Evolutionary conservation across 345 rosid species (phyloP).

Genomic region (Syzygium aromaticum): DNA sequence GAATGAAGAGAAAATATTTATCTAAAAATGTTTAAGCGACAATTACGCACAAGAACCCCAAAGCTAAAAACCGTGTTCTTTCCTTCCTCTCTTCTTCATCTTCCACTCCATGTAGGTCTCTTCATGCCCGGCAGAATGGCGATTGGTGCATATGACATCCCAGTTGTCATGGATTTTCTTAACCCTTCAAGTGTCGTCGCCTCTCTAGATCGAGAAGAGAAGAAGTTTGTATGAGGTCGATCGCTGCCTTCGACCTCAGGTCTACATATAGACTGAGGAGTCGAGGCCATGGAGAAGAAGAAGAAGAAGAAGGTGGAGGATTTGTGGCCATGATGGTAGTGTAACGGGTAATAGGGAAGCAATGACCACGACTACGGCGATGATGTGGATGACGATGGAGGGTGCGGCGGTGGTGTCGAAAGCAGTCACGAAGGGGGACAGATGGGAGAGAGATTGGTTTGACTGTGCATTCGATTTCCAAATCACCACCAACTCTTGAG

Average conservation of each 20-base stretch:
- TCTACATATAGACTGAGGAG: not conserved
- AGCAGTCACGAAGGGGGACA: too few species aligned
- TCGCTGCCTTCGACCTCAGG: not conserved
- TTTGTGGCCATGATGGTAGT: not conserved
- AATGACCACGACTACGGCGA: not conserved
- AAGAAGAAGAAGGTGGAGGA: not conserved
- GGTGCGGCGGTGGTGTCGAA: not conserved
- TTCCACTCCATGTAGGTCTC: not conserved
- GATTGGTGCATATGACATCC: not conserved
- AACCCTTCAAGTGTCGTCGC: not conserved
- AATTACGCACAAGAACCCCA: not conserved
- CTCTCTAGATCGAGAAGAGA: not conserved
- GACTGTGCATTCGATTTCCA: not conserved
- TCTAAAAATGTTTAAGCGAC: not conserved
- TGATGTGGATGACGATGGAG: not conserved
- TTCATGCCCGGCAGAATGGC: not conserved
- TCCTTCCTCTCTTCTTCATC: fast-evolving
- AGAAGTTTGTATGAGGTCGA: not conserved
- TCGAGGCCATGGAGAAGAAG: not conserved
- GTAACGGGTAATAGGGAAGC: not conserved
- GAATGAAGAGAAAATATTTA: too few species aligned
- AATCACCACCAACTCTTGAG: not conserved
- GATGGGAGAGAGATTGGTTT: too few species aligned
- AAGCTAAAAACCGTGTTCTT: not conserved
- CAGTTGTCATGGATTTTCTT: not conserved